A percentile compares a stretch with the other conserved stretches of the same genome.
Conservation (phyloP, 805 yeast species). For the Wickerhamiella azyma region DNA sequence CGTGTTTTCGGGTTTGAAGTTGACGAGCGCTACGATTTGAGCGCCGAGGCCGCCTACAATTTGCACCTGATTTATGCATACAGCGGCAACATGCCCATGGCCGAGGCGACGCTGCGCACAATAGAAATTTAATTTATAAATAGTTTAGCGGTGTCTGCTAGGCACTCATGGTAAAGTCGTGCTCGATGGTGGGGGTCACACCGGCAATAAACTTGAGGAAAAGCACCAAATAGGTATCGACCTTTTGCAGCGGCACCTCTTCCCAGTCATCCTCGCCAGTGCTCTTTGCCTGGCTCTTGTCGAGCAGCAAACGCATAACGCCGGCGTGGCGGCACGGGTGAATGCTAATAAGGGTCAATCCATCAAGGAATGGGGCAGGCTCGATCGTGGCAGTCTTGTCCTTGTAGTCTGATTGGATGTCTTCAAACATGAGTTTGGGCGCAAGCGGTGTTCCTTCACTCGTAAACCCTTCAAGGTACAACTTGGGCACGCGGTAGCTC, state of each 20-base stretch:
- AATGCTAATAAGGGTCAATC: constrained; percentile 67
- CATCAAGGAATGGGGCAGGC: constrained; percentile 67
- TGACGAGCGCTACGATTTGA: constrained; percentile 45
- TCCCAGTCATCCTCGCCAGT: constrained; percentile 43
- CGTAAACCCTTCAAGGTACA: constrained; percentile 80
- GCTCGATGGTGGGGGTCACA: constrained; percentile 95
- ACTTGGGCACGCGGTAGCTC: constrained; percentile 87
- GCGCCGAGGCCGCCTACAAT: constrained; percentile 76
- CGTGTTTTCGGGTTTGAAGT: constrained; percentile 39
- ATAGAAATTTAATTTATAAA: not conserved
- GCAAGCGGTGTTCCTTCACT: constrained; percentile 72
- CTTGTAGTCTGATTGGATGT: constrained; percentile 79
- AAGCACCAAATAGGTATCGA: constrained; percentile 79
- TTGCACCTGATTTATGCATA: constrained; percentile 58
- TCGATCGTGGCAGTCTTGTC: constrained; percentile 96
- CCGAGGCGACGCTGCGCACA: constrained; percentile 24
- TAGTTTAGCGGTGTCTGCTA: constrained; percentile 21
- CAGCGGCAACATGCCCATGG: constrained; percentile 57
- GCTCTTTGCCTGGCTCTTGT: constrained; percentile 26
- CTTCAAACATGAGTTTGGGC: constrained; percentile 89
- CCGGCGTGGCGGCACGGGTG: constrained; percentile 95
- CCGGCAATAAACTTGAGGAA: constrained; percentile 90
- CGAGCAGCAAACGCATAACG: constrained; percentile 82
- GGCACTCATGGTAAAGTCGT: constrained; percentile 97
- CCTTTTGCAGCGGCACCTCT: constrained; percentile 44